Evolutionary conservation across 2,329 filamentous ascomycete species (phyloP).

Genomic region (Phialemoniopsis sp.): DNA sequence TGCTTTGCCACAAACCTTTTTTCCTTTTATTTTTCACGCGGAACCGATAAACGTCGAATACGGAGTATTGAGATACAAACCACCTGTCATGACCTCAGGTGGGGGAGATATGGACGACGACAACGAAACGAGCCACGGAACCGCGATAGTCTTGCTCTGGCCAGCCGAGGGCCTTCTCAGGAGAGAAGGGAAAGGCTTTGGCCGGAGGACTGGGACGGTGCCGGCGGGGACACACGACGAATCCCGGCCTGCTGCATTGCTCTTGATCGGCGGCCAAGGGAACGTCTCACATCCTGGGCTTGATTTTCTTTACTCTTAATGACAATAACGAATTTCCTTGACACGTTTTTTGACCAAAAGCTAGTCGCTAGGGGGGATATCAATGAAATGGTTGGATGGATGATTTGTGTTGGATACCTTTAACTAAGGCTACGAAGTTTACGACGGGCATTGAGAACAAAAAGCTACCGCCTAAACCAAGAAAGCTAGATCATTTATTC

Average conservation of each 20-base stretch:
- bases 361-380: background rate
- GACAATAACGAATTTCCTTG: constrained; percentile 3
- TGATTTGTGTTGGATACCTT: too few relatives aligned
- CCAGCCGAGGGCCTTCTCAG: constrained; percentile 6
- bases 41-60: too few relatives aligned
- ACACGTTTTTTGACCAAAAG: constrained; percentile 1
- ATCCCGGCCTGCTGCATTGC: background rate
- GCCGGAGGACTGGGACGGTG: background rate
- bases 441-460: too few relatives aligned
- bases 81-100: background rate
- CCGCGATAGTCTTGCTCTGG: constrained; percentile 2
- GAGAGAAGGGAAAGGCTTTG: constrained; percentile 4
- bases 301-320: background rate
- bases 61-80: too few relatives aligned
- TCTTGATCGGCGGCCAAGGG: background rate
- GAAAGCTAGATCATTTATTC: too few relatives aligned
- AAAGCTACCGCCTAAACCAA: too few relatives aligned
- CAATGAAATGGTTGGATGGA: too few relatives aligned
- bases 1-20: background rate
- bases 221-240: constrained; percentile 1
- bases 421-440: too few relatives aligned
- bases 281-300: background rate
- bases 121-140: background rate
- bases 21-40: constrained; percentile 1
- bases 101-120: background rate